Conservation (phyloP, 768 basidiomycete species). For the Boletales sp. region DNA sequence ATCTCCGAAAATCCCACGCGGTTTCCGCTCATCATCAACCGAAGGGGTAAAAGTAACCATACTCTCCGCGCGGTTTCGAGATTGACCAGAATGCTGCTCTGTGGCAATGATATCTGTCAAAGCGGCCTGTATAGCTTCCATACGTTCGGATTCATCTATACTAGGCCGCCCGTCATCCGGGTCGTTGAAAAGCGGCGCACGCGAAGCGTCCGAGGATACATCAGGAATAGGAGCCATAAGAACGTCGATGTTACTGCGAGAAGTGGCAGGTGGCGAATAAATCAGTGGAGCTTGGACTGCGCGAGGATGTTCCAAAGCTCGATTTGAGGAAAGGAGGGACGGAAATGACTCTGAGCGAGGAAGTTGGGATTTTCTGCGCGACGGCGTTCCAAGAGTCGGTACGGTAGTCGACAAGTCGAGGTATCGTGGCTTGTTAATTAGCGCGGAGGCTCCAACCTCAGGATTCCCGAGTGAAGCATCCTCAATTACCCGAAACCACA, state of each 20-base stretch:
- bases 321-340: slow-evolving; percentile 20
- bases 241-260: slow-evolving; percentile 63
- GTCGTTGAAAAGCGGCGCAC: slow-evolving; percentile 79
- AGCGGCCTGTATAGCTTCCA: slow-evolving; percentile 96
- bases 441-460: slow-evolving; percentile 2
- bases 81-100: slow-evolving; percentile 51
- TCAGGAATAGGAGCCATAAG: slow-evolving; percentile 73
- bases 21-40: slow-evolving; percentile 11
- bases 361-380: slow-evolving; percentile 12
- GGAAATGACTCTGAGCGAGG: slow-evolving; percentile 38
- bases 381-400: not conserved
- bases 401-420: slow-evolving; percentile 8
- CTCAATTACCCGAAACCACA: slow-evolving; percentile 87
- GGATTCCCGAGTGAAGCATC: slow-evolving; percentile 47
- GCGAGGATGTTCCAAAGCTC: slow-evolving; percentile 13
- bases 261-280: slow-evolving; percentile 16
- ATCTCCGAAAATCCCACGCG: slow-evolving; percentile 34
- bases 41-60: slow-evolving; percentile 5
- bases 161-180: slow-evolving; percentile 56
- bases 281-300: slow-evolving; percentile 16
- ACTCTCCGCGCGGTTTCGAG: slow-evolving; percentile 7
- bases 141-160: slow-evolving; percentile 71
- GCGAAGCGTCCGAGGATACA: slow-evolving; percentile 45
- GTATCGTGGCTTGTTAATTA: slow-evolving; percentile 5
- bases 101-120: slow-evolving; percentile 93